Base-by-base conservation (phyloP, 1,284 basidiomycete species). In the Phellopilus nigrolimitatus region DNA sequence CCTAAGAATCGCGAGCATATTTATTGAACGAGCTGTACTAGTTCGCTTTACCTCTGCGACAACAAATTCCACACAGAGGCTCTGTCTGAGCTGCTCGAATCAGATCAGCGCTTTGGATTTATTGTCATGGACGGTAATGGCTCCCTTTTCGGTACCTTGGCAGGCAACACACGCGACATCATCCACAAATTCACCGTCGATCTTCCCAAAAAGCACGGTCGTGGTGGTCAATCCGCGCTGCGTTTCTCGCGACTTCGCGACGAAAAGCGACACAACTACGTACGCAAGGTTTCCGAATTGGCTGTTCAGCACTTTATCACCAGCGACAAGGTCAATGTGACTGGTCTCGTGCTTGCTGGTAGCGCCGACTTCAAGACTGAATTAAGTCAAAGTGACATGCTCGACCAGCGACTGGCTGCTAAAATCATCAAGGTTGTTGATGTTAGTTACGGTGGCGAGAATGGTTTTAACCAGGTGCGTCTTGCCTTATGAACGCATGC, bases 41-140 rank as follows among this genome's bases (percentile, higher is more conserved):
- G 89, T 15, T 95, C 94, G 15, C 82, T 99, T 43, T 99, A 99
- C 73, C 88, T 98, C 47, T 99, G 97, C 67, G 97, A 99, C 78
- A 97, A 97, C 78, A 97, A 98, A 69, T 99, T 99, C 76, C 95
- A 98, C 74, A 98, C 97, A 3, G 97, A 98, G 66, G 94, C 95
- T 0, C 80, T 99, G 30, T 90, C 91, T 44, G 97, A 99, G 67
- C 82, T 99, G 46, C 80, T 99, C 60, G 97, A 99, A 72, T 94
- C 91, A 27, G 97, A 99, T 69, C 91, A 93, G 59, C 91, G 92
- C 64, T 99, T 98, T 67, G 97, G 95, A 27, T 99, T 99, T 77
- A 97, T 99, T 69, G 89, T 99, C 66, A 99, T 99, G 97, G 95
- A 95, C 67, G 95, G 94, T 72, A 95, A 95, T 68, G 94, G 94